phyloP scores from a whole-genome alignment of 1,139 yeast genomes.

The Pichia sp. region DNA sequence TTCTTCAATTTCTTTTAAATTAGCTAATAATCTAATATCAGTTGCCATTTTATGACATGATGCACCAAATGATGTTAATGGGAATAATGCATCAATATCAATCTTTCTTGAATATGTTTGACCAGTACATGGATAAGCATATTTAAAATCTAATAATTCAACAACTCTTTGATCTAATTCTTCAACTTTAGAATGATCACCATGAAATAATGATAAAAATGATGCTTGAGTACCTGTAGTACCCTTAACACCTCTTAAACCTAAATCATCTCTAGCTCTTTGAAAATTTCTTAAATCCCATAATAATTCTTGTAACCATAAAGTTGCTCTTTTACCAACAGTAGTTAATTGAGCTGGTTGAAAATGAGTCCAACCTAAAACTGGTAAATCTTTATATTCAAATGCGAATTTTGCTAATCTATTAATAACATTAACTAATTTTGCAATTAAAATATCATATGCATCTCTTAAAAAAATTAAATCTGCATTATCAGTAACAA shows the following conservation, averaged over 20 bases:
- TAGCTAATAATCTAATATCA: constrained; percentile 91
- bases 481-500: constrained; percentile 96
- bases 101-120: constrained; percentile 98
- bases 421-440: constrained; percentile 91
- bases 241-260: constrained; percentile 97
- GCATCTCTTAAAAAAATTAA: constrained; percentile 94
- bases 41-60: constrained; percentile 98
- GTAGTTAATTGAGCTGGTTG: constrained; percentile 99
- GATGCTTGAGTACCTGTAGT: constrained; percentile 99
- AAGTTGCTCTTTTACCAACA: constrained; percentile 95
- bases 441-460: constrained; percentile 85
- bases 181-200: constrained; percentile 95
- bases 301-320: constrained; percentile 95
- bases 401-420: constrained; percentile 83
- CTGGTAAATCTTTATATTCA: constrained; percentile 91
- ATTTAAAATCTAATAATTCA: constrained; percentile 86
- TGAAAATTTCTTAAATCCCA: constrained; percentile 97
- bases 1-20: constrained; percentile 94
- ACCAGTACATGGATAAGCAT: constrained; percentile 95
- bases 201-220: constrained; percentile 88
- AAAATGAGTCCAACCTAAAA: constrained; percentile 98
- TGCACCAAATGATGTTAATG: constrained; percentile 93
- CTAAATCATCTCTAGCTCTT: constrained; percentile 94
- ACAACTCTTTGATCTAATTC: constrained; percentile 86
- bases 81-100: constrained; percentile 89